Percentiles rank a stretch among this genome's conserved stretches.
Evolutionary conservation across 805 yeast species (phyloP).

Genomic region (Danielia reshetovae): DNA sequence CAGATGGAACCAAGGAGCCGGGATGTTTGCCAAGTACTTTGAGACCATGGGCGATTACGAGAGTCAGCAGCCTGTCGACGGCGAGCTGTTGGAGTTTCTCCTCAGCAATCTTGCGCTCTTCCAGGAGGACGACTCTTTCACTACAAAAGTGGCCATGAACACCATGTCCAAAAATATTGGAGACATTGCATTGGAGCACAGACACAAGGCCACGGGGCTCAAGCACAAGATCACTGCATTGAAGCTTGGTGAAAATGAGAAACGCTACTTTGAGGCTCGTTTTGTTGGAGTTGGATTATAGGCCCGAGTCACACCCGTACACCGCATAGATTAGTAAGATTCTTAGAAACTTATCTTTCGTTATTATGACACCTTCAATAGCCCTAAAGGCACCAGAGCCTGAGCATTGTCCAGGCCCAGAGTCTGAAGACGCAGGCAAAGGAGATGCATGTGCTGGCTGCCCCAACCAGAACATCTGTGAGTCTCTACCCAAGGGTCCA

Average conservation of each 20-base stretch:
- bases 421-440: slow-evolving; percentile 88
- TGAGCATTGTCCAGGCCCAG: slow-evolving; percentile 98
- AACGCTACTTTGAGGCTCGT: slow-evolving; percentile 25
- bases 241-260: slow-evolving; percentile 46
- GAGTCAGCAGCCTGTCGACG: slow-evolving; percentile 14
- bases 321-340: slow-evolving; percentile 1
- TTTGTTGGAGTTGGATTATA: slow-evolving; percentile 1
- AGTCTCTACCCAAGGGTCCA: slow-evolving; percentile 86
- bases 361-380: slow-evolving; percentile 22
- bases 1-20: slow-evolving; percentile 57
- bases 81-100: slow-evolving; percentile 31
- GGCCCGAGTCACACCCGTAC: slow-evolving; percentile 1
- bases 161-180: slow-evolving; percentile 51
- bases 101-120: slow-evolving; percentile 44
- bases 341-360: background rate
- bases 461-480: slow-evolving; percentile 88
- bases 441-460: slow-evolving; percentile 94
- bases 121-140: slow-evolving; percentile 15
- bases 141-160: slow-evolving; percentile 42
- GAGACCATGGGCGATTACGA: slow-evolving; percentile 17
- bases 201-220: slow-evolving; percentile 16
- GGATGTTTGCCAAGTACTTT: slow-evolving; percentile 51
- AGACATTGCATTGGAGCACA: slow-evolving; percentile 29
- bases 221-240: slow-evolving; percentile 33
- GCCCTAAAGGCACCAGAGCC: slow-evolving; percentile 69